These are phyloP conservation scores for Aspergillus sp. DNA, from an alignment of 2,329 filamentous ascomycete genomes.

Conservation along the genomic window DNA sequence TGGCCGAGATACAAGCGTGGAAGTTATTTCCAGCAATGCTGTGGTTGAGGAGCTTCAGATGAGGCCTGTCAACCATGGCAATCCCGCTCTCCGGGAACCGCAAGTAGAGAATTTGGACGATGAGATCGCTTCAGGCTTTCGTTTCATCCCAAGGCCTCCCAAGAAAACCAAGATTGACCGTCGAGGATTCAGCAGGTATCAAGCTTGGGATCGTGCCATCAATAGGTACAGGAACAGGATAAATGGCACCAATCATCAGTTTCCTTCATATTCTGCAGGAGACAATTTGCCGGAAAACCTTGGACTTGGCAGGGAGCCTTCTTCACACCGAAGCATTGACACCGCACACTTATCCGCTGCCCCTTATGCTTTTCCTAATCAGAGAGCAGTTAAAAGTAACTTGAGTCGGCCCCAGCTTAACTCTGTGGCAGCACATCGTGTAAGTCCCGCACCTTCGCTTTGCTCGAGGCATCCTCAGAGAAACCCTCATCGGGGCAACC, in stretches of 20 bases:
- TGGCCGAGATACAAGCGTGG: conserved; percentile 41
- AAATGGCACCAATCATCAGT: conserved; percentile 17
- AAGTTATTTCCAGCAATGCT: conserved; percentile 43
- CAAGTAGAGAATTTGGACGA: conserved; percentile 34
- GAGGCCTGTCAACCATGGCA: conserved; percentile 28
- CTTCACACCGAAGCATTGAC: conserved; percentile 12
- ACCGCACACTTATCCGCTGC: conserved; percentile 13
- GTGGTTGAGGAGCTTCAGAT: conserved; percentile 35
- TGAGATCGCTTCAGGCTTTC: conserved; percentile 38
- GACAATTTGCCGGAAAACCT: conserved; percentile 19
- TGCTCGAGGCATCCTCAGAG: background rate
- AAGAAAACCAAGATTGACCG: conserved; percentile 39
- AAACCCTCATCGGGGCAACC: background rate
- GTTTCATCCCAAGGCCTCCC: conserved; percentile 32
- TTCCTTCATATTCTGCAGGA: conserved; percentile 16
- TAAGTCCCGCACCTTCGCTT: conserved; percentile 16
- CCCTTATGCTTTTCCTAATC: conserved; percentile 16
- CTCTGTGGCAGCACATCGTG: conserved; percentile 15
- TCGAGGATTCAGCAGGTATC: conserved; percentile 47
- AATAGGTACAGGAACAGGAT: conserved; percentile 38
- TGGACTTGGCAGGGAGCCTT: conserved; percentile 12
- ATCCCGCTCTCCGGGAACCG: conserved; percentile 17
- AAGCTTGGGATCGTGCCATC: conserved; percentile 48
- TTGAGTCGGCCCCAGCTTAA: conserved; percentile 10
- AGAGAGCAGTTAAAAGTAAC: conserved; percentile 15